Evolutionary conservation across 805 yeast species (phyloP), one percentile per base, ranked within the genome.

Genomic region (Yamadazyma nakazawae): DNA sequence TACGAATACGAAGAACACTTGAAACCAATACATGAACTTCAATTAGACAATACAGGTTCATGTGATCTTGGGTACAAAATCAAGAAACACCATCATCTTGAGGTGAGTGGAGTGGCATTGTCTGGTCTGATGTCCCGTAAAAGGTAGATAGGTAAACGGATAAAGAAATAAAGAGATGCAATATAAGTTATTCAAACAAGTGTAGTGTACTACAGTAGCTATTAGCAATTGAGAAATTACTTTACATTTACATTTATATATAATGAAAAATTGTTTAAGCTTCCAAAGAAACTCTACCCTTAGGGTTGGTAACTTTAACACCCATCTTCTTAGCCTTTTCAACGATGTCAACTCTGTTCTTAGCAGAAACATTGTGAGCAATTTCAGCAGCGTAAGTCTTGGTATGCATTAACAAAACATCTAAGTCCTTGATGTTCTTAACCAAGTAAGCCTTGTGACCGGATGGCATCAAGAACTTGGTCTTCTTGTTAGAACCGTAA

Each of bases 371-470:
- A 76, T 86, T 88, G 91, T 89, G 97, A 66, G 98, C 96, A 68
- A 94, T 94, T 84, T 94, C 99, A 75, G 99, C 99, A 75, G 99
- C 99, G 79, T 88, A 94, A 66, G 96, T 80, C 83, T 87, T 89
- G 80, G 96, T 85, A 90, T 94, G 97, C 82, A 95, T 79, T 74
- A 90, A 81, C 73, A 94, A 82, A 63, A 88, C 85, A 74, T 95
- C 99, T 75, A 94, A 86, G 74, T 92, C 99, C 74, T 82, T 81
- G 58, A 84, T 68, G 88, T 94, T 94, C 74, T 86, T 82, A 66
- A 94, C 97, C 67, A 90, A 80, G 84, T 87, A 87, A 67, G 88
- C 84, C 84, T 90, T 95, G 95, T 88, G 96, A 74, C 99, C 99
- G 58, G 96, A 88, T 75, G 97, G 96, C 71, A 80, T 77, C 81